A percentile compares a stretch with the other conserved stretches of the same genome.
Evolutionary conservation across 2,329 filamentous ascomycete genomes (phyloP).

Genomic region (Fusarium sp.): DNA sequence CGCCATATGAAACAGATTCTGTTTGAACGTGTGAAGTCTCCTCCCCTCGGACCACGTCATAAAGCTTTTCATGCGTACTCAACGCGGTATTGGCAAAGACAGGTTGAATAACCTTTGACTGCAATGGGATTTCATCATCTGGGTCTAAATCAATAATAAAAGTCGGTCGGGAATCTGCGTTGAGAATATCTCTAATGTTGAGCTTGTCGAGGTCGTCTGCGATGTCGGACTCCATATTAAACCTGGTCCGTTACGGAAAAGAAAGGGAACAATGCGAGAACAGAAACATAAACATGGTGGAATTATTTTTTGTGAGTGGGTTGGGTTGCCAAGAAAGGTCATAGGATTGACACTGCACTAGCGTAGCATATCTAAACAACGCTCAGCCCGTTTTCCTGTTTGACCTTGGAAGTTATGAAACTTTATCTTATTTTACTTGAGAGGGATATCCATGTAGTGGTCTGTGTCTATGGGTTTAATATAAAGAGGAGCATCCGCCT

Average conservation of each 20-base stretch:
- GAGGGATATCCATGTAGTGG: not conserved
- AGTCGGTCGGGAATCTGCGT: constrained; percentile 53
- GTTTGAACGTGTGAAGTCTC: not conserved
- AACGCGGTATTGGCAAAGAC: constrained; percentile 53
- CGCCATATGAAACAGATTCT: constrained; percentile 41
- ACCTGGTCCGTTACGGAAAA: not conserved
- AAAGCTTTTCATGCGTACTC: constrained; percentile 48
- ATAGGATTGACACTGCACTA: constrained; percentile 11
- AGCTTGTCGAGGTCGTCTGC: constrained; percentile 44
- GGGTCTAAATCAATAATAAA: constrained; percentile 55
- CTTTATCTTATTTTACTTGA: not conserved
- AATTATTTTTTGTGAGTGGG: constrained; percentile 4
- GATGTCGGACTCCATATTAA: constrained; percentile 27
- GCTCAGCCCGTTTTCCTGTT: not conserved
- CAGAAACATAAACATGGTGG: not conserved
- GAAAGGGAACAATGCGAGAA: not conserved
- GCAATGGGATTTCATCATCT: constrained; percentile 41
- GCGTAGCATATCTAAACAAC: not conserved
- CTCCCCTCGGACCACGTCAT: constrained; percentile 45
- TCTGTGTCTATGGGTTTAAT: not conserved
- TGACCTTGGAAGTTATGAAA: constrained; percentile 1
- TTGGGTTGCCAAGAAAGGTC: constrained; percentile 13
- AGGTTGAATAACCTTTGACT: constrained; percentile 43
- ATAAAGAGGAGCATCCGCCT: not conserved
- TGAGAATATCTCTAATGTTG: constrained; percentile 59